Evolutionary conservation across 495 filamentous ascomycete species (phyloP).

Genomic region (Daldinia childiae): DNA sequence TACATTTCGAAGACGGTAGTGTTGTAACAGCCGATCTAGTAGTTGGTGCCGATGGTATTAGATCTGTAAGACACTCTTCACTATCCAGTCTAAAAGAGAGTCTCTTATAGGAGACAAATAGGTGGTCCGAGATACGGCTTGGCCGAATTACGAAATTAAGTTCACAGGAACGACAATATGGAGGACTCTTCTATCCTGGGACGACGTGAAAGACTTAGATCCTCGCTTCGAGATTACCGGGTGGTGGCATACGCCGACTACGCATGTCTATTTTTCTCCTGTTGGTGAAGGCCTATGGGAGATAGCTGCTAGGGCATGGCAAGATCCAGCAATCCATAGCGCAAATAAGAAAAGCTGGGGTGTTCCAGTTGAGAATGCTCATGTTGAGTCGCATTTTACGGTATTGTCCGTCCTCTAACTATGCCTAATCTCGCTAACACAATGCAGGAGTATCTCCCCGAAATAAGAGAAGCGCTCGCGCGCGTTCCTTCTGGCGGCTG

Average conservation of each 20-base stretch:
- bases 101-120: conserved; percentile 18
- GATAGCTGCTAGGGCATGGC: conserved; percentile 45
- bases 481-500: conserved; percentile 51
- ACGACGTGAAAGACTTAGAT: conserved; percentile 48
- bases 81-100: conserved; percentile 9
- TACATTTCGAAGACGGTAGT: conserved; percentile 54
- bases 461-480: conserved; percentile 49
- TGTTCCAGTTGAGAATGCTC: conserved; percentile 55
- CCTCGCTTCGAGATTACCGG: conserved; percentile 52
- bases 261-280: conserved; percentile 57
- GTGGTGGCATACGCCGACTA: conserved; percentile 59
- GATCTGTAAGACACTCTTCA: conserved; percentile 50
- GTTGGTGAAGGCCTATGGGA: conserved; percentile 53
- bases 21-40: conserved; percentile 56
- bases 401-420: conserved; percentile 16
- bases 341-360: conserved; percentile 59
- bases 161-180: conserved; percentile 56
- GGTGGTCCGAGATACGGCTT: conserved; percentile 44
- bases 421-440: not conserved
- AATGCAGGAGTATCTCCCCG: conserved; percentile 48
- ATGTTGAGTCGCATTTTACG: conserved; percentile 52
- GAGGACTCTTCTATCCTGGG: conserved; percentile 49
- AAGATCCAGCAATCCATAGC: conserved; percentile 39
- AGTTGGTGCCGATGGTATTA: conserved; percentile 63
- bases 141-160: conserved; percentile 50